Evolutionary conservation across 495 filamentous ascomycete species (phyloP).

Genomic region (Aspergillus ellipticus): DNA sequence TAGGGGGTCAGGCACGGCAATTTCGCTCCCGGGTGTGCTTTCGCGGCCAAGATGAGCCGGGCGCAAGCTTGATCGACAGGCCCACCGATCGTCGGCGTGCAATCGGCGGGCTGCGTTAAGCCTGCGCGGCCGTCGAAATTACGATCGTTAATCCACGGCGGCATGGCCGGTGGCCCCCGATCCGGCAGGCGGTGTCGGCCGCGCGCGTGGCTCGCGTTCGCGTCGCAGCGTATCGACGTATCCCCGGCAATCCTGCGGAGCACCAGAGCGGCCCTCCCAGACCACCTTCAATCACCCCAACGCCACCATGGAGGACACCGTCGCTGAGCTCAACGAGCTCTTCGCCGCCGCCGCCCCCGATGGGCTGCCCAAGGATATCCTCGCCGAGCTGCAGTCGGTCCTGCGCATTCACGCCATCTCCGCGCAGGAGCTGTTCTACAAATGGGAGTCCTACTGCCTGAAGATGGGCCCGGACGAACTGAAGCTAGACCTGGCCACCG

Average conservation of each 20-base stretch:
- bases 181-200: conserved; percentile 3
- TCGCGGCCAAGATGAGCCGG: background rate
- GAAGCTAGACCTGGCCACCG: conserved; percentile 62
- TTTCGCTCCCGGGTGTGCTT: background rate
- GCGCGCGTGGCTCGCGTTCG: background rate
- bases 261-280: too few species aligned
- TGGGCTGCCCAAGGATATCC: conserved; percentile 66
- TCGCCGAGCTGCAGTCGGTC: conserved; percentile 77
- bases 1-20: background rate
- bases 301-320: conserved; percentile 18
- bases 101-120: background rate
- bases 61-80: conserved; percentile 2
- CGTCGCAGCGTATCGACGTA: background rate
- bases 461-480: conserved; percentile 80
- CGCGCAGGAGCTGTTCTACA: conserved; percentile 84
- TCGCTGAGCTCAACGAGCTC: conserved; percentile 61
- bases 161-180: too few species aligned
- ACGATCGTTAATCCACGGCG: too few species aligned
- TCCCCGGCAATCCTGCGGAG: too few species aligned
- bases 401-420: conserved; percentile 73
- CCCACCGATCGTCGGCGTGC: conserved; percentile 2
- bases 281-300: conserved; percentile 1
- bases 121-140: too few species aligned
- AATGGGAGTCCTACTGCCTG: conserved; percentile 96
- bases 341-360: conserved; percentile 55